Percentiles rank a stretch among this genome's conserved stretches.
Conservation (phyloP, 805 yeast species). For the Grigorovia transvaalensis region DNA sequence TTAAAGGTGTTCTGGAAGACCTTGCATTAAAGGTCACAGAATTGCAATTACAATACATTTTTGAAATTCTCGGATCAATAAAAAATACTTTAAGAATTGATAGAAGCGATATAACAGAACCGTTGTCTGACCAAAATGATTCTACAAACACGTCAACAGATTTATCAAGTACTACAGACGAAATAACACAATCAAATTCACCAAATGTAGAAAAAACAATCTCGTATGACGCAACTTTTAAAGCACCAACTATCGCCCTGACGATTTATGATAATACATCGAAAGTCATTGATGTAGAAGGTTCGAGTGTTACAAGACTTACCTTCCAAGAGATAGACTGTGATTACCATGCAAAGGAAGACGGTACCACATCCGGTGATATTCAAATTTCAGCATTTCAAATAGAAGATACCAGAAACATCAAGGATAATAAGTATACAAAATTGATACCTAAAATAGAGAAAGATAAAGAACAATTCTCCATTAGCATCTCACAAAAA, state of each 20-base stretch:
- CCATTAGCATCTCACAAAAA: conserved; percentile 40
- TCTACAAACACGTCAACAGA: neutral
- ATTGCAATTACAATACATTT: conserved; percentile 50
- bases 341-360: conserved; percentile 39
- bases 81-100: conserved; percentile 33
- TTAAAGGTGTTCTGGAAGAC: conserved; percentile 46
- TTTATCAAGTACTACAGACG: neutral
- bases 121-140: neutral
- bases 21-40: conserved; percentile 57
- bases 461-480: conserved; percentile 60
- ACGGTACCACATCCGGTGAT: conserved; percentile 49
- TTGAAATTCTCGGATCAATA: conserved; percentile 45
- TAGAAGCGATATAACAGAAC: conserved; percentile 1
- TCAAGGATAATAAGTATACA: conserved; percentile 57
- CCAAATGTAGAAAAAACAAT: conserved; percentile 16
- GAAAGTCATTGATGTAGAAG: conserved; percentile 26
- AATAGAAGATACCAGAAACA: conserved; percentile 60
- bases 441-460: conserved; percentile 67
- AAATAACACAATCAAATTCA: neutral
- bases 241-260: conserved; percentile 53
- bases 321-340: conserved; percentile 51
- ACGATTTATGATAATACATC: conserved; percentile 47
- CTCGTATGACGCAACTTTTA: conserved; percentile 33
- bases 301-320: conserved; percentile 42
- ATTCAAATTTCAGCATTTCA: conserved; percentile 61